Conservation (phyloP, 139 green algal species). For the Choricystis sp. region DNA sequence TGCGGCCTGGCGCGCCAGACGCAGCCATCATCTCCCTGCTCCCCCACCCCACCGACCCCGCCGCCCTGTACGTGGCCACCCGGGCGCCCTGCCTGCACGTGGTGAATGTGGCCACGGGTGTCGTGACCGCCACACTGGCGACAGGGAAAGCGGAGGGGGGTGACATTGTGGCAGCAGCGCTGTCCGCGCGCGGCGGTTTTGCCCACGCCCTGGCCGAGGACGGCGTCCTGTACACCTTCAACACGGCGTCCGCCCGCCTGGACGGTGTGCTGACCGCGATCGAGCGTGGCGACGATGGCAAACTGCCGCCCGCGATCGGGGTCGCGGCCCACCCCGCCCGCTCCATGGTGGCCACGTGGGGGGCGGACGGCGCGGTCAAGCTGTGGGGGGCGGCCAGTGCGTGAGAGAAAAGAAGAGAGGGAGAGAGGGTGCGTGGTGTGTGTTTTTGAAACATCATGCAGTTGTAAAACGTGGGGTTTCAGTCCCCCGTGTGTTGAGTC, state of each 20-base stretch:
- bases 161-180: conserved; percentile 50
- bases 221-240: conserved; percentile 65
- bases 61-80: too few species aligned
- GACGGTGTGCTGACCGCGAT: conserved; percentile 62
- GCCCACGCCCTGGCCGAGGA: conserved; percentile 81
- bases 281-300: background rate
- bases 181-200: conserved; percentile 73
- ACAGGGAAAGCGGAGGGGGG: conserved; percentile 59
- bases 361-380: conserved; percentile 60
- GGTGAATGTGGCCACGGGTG: background rate
- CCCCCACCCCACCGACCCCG: background rate
- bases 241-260: conserved; percentile 43
- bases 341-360: conserved; percentile 82
- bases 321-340: conserved; percentile 79
- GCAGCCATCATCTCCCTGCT: background rate
- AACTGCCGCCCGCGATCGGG: conserved; percentile 42
- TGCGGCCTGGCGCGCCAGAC: background rate
- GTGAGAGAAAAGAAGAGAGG: background rate
- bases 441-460: too few species aligned
- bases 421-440: too few species aligned
- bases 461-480: too few species aligned
- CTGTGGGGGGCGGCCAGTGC: conserved; percentile 43
- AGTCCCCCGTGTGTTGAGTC: too few species aligned
- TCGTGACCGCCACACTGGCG: too few species aligned
- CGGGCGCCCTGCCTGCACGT: background rate